Conservation (phyloP, 176 grass and related monocot genomes). For the Zizania latifolia region DNA sequence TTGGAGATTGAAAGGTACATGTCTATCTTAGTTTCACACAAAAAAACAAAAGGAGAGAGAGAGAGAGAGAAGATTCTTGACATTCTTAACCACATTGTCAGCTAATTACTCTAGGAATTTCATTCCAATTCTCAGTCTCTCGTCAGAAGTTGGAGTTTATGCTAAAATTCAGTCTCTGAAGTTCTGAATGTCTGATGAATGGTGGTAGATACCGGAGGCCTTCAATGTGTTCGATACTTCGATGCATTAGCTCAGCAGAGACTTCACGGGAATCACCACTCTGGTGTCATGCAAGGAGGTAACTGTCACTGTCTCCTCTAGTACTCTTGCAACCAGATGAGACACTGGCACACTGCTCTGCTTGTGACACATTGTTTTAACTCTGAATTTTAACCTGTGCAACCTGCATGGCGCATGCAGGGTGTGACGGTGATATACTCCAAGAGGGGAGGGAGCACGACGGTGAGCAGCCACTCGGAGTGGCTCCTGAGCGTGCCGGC, state of each 20-base stretch:
- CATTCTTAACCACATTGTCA: not conserved
- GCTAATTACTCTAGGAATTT: not conserved
- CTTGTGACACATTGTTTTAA: no score
- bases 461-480: slow-evolving; percentile 64
- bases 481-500: slow-evolving; percentile 78
- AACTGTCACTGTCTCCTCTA: not conserved
- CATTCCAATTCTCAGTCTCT: not conserved
- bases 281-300: slow-evolving; percentile 76
- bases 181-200: no score
- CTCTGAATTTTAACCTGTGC: no score
- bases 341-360: not conserved
- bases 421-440: slow-evolving; percentile 79
- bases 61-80: not conserved
- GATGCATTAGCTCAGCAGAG: slow-evolving; percentile 42
- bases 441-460: slow-evolving; percentile 74
- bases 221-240: slow-evolving; percentile 96
- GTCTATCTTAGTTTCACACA: slow-evolving; percentile 31
- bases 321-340: not conserved
- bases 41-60: not conserved
- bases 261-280: slow-evolving; percentile 56
- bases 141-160: not conserved
- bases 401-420: no score
- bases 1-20: slow-evolving; percentile 14
- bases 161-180: not conserved
- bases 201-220: slow-evolving; percentile 56